phyloP scores from a whole-genome alignment of 163 green algal genomes.

The Scenedesmus sp. region DNA sequence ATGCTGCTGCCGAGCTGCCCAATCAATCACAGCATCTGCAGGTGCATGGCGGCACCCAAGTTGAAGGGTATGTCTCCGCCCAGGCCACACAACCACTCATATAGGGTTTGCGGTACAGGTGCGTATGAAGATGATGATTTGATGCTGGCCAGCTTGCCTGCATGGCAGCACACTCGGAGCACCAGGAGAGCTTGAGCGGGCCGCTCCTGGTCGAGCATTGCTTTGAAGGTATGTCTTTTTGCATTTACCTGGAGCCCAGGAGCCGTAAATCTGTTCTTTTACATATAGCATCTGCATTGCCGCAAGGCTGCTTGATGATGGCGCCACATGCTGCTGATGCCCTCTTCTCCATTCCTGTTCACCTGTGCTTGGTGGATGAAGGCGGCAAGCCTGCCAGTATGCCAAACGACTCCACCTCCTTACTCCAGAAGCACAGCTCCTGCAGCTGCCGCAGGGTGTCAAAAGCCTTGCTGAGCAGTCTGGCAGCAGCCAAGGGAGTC shows the following conservation, averaged over 20 bases:
- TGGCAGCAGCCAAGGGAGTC: background rate
- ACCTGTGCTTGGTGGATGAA: background rate
- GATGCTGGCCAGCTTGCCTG: no score
- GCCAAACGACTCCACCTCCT: background rate
- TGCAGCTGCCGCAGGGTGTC: background rate
- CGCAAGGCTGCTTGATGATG: background rate
- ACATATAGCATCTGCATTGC: background rate
- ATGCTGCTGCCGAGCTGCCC: background rate
- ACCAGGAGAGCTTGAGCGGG: no score
- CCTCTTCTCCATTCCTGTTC: no score
- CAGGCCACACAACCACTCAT: background rate
- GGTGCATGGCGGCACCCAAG: background rate
- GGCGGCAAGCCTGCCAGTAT: background rate
- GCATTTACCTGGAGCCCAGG: no score
- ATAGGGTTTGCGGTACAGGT: no score
- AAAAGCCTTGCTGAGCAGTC: background rate
- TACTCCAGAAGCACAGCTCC: background rate
- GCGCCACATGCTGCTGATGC: background rate
- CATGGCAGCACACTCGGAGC: no score
- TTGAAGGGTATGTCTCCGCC: background rate
- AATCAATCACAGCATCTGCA: background rate
- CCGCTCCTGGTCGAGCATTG: no score
- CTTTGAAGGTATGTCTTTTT: no score
- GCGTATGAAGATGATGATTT: no score
- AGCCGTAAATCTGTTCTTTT: no score